phyloP scores from a whole-genome alignment of 2,329 filamentous ascomycete genomes.

The Pseudocercospora vitis region DNA sequence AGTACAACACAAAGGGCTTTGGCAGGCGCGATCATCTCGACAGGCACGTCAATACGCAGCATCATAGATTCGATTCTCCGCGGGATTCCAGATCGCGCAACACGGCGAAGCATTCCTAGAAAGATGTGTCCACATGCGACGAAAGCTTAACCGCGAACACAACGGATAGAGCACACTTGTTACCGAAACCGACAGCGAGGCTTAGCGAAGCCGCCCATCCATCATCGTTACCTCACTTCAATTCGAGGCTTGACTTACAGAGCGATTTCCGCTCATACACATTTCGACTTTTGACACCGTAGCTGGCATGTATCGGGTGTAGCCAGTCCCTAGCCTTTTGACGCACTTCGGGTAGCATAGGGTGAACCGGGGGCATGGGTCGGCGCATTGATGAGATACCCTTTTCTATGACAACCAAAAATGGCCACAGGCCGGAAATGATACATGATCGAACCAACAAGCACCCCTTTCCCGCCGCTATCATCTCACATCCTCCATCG shows the following conservation, averaged over 20 bases:
- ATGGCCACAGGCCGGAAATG: not conserved
- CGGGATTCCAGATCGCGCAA: conserved; percentile 2
- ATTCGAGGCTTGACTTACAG: too few relatives aligned
- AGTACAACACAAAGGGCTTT: conserved; percentile 26
- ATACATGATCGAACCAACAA: not conserved
- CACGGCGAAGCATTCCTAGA: not conserved
- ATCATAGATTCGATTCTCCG: conserved; percentile 22
- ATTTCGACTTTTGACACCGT: too few relatives aligned
- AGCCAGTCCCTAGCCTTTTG: too few relatives aligned
- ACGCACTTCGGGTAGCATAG: too few relatives aligned
- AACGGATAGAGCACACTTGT: not conserved
- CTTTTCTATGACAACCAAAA: not conserved
- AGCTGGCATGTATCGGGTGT: too few relatives aligned
- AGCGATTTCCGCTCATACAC: not conserved
- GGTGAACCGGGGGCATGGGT: not conserved
- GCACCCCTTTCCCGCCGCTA: not conserved
- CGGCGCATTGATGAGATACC: not conserved
- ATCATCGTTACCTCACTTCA: not conserved
- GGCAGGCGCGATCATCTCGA: conserved; percentile 28
- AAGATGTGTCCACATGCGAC: not conserved
- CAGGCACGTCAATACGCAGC: conserved; percentile 23
- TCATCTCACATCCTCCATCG: not conserved
- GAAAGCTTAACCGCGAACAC: not conserved
- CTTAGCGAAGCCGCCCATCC: not conserved
- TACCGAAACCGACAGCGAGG: not conserved